phyloP scores from a whole-genome alignment of 768 basidiomycete genomes.

The Auricularia sp. region DNA sequence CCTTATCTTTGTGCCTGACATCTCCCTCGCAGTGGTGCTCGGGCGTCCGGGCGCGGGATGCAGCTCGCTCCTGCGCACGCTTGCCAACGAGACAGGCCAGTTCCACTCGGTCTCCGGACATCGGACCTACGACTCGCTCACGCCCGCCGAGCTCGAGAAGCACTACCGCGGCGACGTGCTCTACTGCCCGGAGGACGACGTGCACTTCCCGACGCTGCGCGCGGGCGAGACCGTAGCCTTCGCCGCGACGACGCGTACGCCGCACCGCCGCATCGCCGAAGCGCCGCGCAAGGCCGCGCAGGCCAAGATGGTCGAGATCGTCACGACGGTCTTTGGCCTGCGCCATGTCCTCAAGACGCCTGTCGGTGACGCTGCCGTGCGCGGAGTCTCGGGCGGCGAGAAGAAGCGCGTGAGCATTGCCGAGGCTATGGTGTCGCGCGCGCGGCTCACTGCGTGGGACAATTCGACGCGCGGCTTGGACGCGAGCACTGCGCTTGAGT shows the following conservation, averaged over 20 bases:
- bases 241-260: conserved; percentile 58
- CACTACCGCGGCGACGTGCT: conserved; percentile 71
- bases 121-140: conserved; percentile 67
- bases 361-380: conserved; percentile 30
- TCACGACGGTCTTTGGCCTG: conserved; percentile 44
- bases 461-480: conserved; percentile 75
- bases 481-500: conserved; percentile 83
- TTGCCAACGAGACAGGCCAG: conserved; percentile 66
- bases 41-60: conserved; percentile 83
- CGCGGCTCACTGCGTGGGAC: conserved; percentile 26
- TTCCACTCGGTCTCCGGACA: conserved; percentile 61
- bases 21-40: conserved; percentile 50
- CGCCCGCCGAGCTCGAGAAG: conserved; percentile 50
- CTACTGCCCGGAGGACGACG: conserved; percentile 77
- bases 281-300: conserved; percentile 35
- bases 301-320: conserved; percentile 33
- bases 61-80: conserved; percentile 69
- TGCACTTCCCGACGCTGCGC: conserved; percentile 36
- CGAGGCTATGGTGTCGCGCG: conserved; percentile 30
- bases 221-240: conserved; percentile 24
- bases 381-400: conserved; percentile 56
- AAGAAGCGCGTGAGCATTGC: conserved; percentile 76
- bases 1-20: conserved; percentile 4
- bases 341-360: conserved; percentile 30
- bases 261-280: conserved; percentile 44